Evolutionary conservation across 2,329 filamentous ascomycete genomes (phyloP), one percentile per base, ranked within the genome.

Genomic region (Elsinoe perseae): DNA sequence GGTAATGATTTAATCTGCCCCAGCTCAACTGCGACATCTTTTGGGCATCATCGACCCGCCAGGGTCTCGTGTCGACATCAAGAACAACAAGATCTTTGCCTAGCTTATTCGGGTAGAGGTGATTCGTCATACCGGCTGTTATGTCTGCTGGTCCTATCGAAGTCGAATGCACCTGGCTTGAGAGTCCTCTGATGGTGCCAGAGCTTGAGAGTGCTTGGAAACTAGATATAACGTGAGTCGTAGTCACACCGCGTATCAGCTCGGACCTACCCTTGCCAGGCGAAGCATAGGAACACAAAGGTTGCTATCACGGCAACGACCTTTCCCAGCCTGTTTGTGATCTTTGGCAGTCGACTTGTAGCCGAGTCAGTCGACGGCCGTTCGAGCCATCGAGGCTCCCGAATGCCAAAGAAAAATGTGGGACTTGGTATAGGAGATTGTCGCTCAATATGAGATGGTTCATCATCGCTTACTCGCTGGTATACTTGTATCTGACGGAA

Each of bases 1-100:
- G 61, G 58, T 68, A 73, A 52, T 75, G 72, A 54, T 71, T 72
- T 54, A 56, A 23, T 1, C 36, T 14, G 34, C 52, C 52, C 21
- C 36, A 54, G 20, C 23, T 32, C 25, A 54, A 12, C 16, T 54
- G 36, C 18, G 32, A 42, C 52, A 54, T 54, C 34, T 43, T 27
- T 20, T 42, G 1, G 7, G 20, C 3, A 9, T 27, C 28, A 16
- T 43, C 34, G 3, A 32, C 16, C 12, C 16, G 23, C 52, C 52
- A 54, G 10, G 32, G 23, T 18, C 52, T 18, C 7, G 34, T 54
- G 21, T 54, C 52, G 3, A 54, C 52, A 32, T 54, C 36, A 9
- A 54, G 52, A 23, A 54, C 43, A n/a, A 42, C 23, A 12, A 54
- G 20, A 23, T 34, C 18, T 23, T 54, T 43, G 4, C 52, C 52